phyloP scores from a whole-genome alignment of 1,139 yeast genomes.

The Arxiozyma bovina region DNA sequence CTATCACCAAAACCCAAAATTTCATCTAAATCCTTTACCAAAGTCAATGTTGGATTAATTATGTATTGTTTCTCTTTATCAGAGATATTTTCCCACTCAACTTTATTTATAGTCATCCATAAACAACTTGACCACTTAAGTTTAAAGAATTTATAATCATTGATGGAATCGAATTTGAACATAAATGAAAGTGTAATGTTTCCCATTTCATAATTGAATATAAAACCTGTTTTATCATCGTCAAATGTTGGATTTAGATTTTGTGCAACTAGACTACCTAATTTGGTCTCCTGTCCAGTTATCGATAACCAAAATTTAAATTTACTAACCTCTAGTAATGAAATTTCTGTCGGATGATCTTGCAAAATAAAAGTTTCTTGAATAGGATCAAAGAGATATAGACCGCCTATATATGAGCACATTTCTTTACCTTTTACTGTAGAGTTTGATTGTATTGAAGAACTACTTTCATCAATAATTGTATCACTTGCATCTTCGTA shows the following conservation, averaged over 20 bases:
- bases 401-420: conserved; percentile 30
- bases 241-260: conserved; percentile 61
- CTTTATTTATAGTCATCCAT: conserved; percentile 54
- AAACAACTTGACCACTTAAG: conserved; percentile 41
- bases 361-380: conserved; percentile 44
- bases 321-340: conserved; percentile 40
- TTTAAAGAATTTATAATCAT: conserved; percentile 45
- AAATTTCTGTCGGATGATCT: conserved; percentile 31
- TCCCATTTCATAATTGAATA: conserved; percentile 49
- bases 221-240: conserved; percentile 47
- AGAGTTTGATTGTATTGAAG: conserved; percentile 7
- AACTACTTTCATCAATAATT: background rate
- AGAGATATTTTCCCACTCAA: conserved; percentile 40
- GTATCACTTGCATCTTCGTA: conserved; percentile 31
- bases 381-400: conserved; percentile 51
- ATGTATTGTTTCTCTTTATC: conserved; percentile 43
- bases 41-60: conserved; percentile 38
- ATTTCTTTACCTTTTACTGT: conserved; percentile 21
- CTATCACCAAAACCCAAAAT: conserved; percentile 30
- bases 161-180: conserved; percentile 41
- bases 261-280: conserved; percentile 41
- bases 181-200: conserved; percentile 51
- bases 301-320: conserved; percentile 51
- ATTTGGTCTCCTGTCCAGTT: conserved; percentile 23
- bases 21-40: conserved; percentile 29